Conservation (phyloP, 257 asterid species). For the Linderniella brevidens region DNA sequence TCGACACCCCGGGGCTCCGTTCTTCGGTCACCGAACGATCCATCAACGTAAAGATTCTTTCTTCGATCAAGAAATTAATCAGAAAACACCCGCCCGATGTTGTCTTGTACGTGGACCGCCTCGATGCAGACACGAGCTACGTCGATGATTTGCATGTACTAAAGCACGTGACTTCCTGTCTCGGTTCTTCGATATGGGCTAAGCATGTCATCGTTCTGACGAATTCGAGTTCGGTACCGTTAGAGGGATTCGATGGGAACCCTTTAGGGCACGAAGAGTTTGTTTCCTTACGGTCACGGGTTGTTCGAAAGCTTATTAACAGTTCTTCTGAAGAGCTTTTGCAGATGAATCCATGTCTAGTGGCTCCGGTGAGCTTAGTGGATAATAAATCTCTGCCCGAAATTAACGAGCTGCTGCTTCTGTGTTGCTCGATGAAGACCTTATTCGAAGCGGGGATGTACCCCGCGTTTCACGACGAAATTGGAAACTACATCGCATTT, state of each 20-base stretch:
- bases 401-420: too few species aligned
- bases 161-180: neutral
- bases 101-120: constrained; percentile 1
- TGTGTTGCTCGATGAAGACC: too few species aligned
- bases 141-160: neutral
- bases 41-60: neutral
- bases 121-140: neutral
- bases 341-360: neutral
- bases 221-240: neutral
- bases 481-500: too few species aligned
- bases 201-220: neutral
- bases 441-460: too few species aligned
- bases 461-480: too few species aligned
- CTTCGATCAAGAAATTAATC: neutral
- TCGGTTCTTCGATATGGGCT: neutral
- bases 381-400: neutral
- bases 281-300: neutral
- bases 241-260: neutral
- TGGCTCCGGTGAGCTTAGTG: neutral
- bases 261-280: neutral
- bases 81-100: neutral
- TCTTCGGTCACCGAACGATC: neutral
- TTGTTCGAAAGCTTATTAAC: neutral
- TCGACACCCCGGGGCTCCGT: constrained; percentile 3
- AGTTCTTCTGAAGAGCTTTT: too few species aligned